Percentiles rank a stretch among this genome's conserved stretches.
Evolutionary conservation across 768 basidiomycete species (phyloP).

Genomic region (Xerocomus spinulosus): DNA sequence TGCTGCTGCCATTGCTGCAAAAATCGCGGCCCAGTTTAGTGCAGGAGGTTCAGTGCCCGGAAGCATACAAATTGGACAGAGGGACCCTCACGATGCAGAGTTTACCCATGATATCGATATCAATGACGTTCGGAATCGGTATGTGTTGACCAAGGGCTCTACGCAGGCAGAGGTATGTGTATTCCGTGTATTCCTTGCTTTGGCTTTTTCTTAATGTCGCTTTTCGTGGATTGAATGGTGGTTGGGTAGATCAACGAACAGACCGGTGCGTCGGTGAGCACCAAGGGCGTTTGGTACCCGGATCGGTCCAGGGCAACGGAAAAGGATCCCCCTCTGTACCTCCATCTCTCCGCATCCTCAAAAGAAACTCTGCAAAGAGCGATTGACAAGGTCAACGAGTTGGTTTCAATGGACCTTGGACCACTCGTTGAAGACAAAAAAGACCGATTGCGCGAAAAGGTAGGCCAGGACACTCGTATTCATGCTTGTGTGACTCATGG

Average conservation of each 20-base stretch:
- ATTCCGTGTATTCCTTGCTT: not conserved
- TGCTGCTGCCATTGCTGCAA: slow-evolving; percentile 86
- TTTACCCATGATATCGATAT: slow-evolving; percentile 93
- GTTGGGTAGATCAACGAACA: slow-evolving; percentile 75
- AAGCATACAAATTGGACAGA: slow-evolving; percentile 41
- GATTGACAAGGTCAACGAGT: slow-evolving; percentile 67
- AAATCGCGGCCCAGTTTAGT: slow-evolving; percentile 86
- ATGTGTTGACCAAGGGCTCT: slow-evolving; percentile 87
- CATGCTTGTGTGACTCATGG: slow-evolving; percentile 5
- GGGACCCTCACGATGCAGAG: slow-evolving; percentile 72
- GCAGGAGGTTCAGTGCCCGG: slow-evolving; percentile 37
- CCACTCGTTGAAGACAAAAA: slow-evolving; percentile 78
- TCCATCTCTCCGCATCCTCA: slow-evolving; percentile 81
- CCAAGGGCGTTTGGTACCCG: slow-evolving; percentile 95
- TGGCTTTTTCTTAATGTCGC: not conserved
- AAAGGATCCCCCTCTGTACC: slow-evolving; percentile 88
- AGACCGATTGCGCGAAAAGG: slow-evolving; percentile 62
- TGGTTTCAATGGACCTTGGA: slow-evolving; percentile 71
- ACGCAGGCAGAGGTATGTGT: slow-evolving; percentile 82
- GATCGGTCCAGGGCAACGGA: slow-evolving; percentile 88
- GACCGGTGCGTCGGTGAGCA: slow-evolving; percentile 88
- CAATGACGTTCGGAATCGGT: slow-evolving; percentile 92
- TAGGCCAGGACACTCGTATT: slow-evolving; percentile 21
- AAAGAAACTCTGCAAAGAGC: slow-evolving; percentile 63
- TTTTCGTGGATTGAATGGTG: slow-evolving; percentile 1